Percentiles rank a stretch among this genome's conserved stretches.
Evolutionary conservation across 176 grass and related monocot genomes (phyloP).

Genomic region (Oryza coarctata): DNA sequence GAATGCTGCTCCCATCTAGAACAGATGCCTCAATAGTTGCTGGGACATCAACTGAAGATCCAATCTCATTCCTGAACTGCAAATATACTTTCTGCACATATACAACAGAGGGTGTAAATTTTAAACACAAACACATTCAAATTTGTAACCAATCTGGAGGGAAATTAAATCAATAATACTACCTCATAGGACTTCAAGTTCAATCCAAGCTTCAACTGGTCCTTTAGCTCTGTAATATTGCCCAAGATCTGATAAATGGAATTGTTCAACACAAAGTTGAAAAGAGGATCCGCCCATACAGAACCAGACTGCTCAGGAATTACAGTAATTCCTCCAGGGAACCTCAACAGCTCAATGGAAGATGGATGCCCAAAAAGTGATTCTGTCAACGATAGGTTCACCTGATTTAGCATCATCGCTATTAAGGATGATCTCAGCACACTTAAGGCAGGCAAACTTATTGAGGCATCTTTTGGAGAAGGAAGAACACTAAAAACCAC

Average conservation of each 20-base stretch:
- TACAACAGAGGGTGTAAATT: background rate
- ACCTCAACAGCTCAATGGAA: slow-evolving; percentile 61
- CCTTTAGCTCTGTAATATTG: slow-evolving; percentile 69
- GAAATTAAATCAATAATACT: slow-evolving; percentile 37
- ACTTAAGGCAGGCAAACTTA: slow-evolving; percentile 70
- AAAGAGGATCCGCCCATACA: slow-evolving; percentile 57
- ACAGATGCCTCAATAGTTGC: slow-evolving; percentile 52
- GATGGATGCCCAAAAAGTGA: slow-evolving; percentile 64
- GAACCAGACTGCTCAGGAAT: slow-evolving; percentile 60
- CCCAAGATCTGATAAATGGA: slow-evolving; percentile 56
- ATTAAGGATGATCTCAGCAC: slow-evolving; percentile 73
- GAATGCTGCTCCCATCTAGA: slow-evolving; percentile 56
- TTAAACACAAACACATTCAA: slow-evolving; percentile 10
- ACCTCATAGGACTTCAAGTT: slow-evolving; percentile 75
- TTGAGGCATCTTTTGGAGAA: slow-evolving; percentile 59
- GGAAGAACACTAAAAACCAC: slow-evolving; percentile 80
- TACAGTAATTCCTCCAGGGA: slow-evolving; percentile 77
- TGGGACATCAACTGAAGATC: slow-evolving; percentile 64
- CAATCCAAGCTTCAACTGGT: slow-evolving; percentile 70
- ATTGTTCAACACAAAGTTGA: slow-evolving; percentile 72
- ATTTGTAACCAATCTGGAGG: background rate
- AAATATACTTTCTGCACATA: slow-evolving; percentile 64
- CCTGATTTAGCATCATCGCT: slow-evolving; percentile 59
- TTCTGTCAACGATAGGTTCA: slow-evolving; percentile 66
- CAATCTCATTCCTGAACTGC: slow-evolving; percentile 60